phyloP scores from a whole-genome alignment of 768 basidiomycete genomes.

The Lactarius sanguifluus region DNA sequence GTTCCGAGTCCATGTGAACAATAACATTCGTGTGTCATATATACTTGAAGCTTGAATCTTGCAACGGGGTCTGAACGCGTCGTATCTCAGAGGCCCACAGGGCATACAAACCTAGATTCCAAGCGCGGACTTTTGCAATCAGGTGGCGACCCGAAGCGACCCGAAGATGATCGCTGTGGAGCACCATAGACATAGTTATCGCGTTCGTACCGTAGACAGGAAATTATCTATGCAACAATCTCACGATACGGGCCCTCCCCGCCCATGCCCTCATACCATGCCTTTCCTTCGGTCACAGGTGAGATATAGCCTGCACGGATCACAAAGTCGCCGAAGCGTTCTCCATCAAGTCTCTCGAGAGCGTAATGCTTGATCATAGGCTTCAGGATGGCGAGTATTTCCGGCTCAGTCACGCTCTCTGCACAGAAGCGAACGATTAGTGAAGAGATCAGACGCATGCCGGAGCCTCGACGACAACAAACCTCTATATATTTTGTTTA shows the following conservation, averaged over 20 bases:
- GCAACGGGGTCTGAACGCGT: too few species aligned
- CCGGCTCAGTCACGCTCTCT: slow-evolving; percentile 88
- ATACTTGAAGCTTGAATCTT: too few species aligned
- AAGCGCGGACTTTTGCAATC: too few species aligned
- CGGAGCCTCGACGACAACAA: slow-evolving; percentile 30
- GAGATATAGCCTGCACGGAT: slow-evolving; percentile 90
- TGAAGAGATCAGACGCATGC: background rate
- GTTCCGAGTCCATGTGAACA: too few species aligned
- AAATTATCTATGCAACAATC: slow-evolving; percentile 26
- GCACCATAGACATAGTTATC: background rate
- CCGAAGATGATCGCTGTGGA: background rate
- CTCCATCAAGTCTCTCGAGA: slow-evolving; percentile 79
- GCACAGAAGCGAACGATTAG: slow-evolving; percentile 8
- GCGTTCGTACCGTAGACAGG: background rate
- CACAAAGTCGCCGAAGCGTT: slow-evolving; percentile 94
- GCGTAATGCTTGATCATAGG: slow-evolving; percentile 97
- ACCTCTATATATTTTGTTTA: slow-evolving; percentile 96
- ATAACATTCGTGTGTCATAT: too few species aligned
- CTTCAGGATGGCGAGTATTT: slow-evolving; percentile 82
- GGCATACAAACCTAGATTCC: background rate
- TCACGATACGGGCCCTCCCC: slow-evolving; percentile 65
- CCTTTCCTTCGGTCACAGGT: slow-evolving; percentile 75
- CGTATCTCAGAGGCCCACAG: too few species aligned
- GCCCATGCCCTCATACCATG: slow-evolving; percentile 85
- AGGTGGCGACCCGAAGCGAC: background rate